Conservation (phyloP, 108 stramenopile genomes). For the Pseudonitzschia multistriata region DNA sequence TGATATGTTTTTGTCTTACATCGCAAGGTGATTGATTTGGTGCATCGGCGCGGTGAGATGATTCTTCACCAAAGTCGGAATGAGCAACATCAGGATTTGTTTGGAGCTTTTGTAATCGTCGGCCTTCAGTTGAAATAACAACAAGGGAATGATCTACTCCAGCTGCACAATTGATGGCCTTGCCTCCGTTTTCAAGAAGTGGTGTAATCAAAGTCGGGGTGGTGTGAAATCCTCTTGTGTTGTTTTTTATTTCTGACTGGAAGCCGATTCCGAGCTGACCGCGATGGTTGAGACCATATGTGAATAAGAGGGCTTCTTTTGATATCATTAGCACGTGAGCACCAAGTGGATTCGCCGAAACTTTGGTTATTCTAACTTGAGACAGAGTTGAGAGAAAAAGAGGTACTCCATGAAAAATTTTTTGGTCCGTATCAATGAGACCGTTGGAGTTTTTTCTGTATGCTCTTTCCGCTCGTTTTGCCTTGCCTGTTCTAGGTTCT, state of each 20-base stretch:
- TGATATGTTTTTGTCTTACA: neutral
- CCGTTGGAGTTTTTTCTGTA: neutral
- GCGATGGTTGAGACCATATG: slow-evolving; percentile 71
- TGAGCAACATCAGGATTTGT: slow-evolving; percentile 21
- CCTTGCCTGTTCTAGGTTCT: slow-evolving; percentile 30
- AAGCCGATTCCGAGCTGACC: slow-evolving; percentile 78
- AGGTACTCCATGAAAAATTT: slow-evolving; percentile 65
- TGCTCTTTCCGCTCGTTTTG: slow-evolving; percentile 11
- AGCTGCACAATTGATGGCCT: slow-evolving; percentile 74
- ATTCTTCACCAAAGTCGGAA: slow-evolving; percentile 23
- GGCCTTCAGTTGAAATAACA: slow-evolving; percentile 65
- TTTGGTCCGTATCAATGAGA: slow-evolving; percentile 9
- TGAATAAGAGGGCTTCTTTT: slow-evolving; percentile 69
- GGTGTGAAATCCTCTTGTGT: slow-evolving; percentile 34
- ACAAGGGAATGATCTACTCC: slow-evolving; percentile 80
- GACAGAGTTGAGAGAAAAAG: slow-evolving; percentile 61
- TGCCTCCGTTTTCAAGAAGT: slow-evolving; percentile 81
- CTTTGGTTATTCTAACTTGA: slow-evolving; percentile 59
- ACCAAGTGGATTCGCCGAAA: slow-evolving; percentile 80
- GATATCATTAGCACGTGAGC: slow-evolving; percentile 79
- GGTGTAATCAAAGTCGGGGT: slow-evolving; percentile 75
- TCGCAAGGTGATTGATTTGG: neutral
- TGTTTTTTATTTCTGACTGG: slow-evolving; percentile 22
- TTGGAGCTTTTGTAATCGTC: slow-evolving; percentile 42
- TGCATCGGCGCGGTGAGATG: neutral